Base-by-base conservation (phyloP, 805 yeast species). In the Jamesozyma lodderae region DNA sequence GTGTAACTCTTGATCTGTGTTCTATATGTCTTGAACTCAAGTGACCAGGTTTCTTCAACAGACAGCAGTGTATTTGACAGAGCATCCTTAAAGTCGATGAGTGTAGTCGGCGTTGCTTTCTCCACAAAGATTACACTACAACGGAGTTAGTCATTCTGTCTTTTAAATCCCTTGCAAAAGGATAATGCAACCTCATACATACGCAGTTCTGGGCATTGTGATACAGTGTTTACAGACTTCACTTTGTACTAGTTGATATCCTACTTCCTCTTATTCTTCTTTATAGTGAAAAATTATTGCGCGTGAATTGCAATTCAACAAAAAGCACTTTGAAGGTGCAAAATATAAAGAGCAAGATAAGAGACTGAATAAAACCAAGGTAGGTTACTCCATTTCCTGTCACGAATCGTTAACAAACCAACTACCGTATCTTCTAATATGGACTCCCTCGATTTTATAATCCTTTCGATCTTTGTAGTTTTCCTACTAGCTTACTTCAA, bases 11-110 rank as follows among this genome's bases (percentile, higher is more conserved):
- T 53, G 19, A 52, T 46, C 17, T 45, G 40, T 23, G 48, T 43
- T 27, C 63, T 35, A 37, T 52, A 59, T 3, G 60, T 51, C 29
- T 47, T 47, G 33, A 59, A 50, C 25, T 59, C 63, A 5, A 59
- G 36, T 2, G 57, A 45, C 62, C 63, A 59, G 4, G 52, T 46
- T 6, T 54, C 59, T 19, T 46, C 41, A 14, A 51, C 41, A 1
- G 53, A 43, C 14, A 51, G 31, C 4, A 56, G 30, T 8, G 42
- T 48, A 33, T 49, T 51, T 2, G 60, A 47, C 8, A 57, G 41
- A 4, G 46, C 43, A 49, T 59, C 63, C 32, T 53, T 55, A 24
- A 59, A 52, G 16, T 49, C 56, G 1, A 53, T 43, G 10, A 59
- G 37, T 17, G 60, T 55, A 3, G 51, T 52, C 8, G 62, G 60